Conservation (phyloP, 352 stramenopile species). For the Hyaloperonospora brassicae region DNA sequence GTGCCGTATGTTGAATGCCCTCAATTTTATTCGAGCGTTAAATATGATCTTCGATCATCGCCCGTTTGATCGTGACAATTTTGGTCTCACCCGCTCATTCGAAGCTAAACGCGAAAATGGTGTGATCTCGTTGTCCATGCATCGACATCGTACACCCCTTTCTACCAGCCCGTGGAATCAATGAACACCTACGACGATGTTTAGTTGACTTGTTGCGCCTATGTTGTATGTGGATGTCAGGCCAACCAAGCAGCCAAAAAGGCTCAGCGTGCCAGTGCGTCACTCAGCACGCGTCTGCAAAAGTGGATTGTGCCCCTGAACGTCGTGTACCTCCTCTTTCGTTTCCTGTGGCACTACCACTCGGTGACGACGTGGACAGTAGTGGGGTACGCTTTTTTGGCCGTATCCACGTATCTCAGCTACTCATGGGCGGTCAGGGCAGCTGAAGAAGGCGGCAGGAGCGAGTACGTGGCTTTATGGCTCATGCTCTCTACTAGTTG, state of each 20-base stretch:
- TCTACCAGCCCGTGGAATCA: too few species aligned
- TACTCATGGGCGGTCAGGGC: conserved; percentile 80
- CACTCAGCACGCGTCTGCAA: conserved; percentile 63
- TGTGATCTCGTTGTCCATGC: conserved; percentile 1
- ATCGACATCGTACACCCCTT: too few species aligned
- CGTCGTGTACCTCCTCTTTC: conserved; percentile 70
- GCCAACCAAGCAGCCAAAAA: conserved; percentile 84
- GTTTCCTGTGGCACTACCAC: conserved; percentile 62
- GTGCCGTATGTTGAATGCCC: too few species aligned
- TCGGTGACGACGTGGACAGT: conserved; percentile 66
- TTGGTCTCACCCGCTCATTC: too few species aligned
- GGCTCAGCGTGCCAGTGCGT: conserved; percentile 55
- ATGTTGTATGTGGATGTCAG: conserved; percentile 22
- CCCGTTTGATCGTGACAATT: too few species aligned
- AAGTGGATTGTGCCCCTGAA: conserved; percentile 79
- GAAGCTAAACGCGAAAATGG: conserved; percentile 11
- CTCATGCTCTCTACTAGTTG: conserved; percentile 10
- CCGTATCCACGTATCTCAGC: conserved; percentile 61
- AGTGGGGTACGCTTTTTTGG: conserved; percentile 56
- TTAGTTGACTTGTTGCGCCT: too few species aligned
- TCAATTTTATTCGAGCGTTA: too few species aligned
- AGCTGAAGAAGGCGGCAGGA: conserved; percentile 64
- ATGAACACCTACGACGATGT: too few species aligned
- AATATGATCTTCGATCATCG: too few species aligned
- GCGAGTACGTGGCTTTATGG: conserved; percentile 43